These are phyloP conservation scores for Leucocoprinus sp. DNA, from an alignment of 768 basidiomycete genomes.

Conservation along the genomic window DNA sequence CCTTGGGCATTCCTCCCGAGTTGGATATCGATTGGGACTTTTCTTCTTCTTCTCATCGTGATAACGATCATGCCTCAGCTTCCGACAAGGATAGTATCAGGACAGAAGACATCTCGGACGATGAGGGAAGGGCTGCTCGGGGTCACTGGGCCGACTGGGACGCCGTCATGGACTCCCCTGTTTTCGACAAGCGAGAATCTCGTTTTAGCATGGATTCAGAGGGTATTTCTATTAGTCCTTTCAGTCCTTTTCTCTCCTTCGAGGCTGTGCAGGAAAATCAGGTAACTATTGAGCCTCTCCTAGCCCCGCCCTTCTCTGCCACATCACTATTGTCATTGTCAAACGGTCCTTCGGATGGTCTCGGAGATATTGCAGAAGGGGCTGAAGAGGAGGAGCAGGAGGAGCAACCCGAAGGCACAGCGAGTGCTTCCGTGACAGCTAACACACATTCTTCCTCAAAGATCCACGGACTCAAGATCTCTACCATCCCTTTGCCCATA, in stretches of 20 bases:
- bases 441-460: slow-evolving; percentile 26
- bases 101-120: slow-evolving; percentile 34
- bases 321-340: slow-evolving; percentile 31
- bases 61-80: not conserved
- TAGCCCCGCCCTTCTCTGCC: slow-evolving; percentile 25
- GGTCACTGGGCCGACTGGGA: slow-evolving; percentile 42
- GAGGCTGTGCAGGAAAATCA: slow-evolving; percentile 10
- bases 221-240: slow-evolving; percentile 14
- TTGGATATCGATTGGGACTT: slow-evolving; percentile 55
- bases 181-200: slow-evolving; percentile 19
- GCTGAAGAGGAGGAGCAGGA: slow-evolving; percentile 46
- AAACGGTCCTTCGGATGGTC: slow-evolving; percentile 25
- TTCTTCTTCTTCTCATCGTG: not conserved
- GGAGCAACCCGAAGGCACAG: not conserved
- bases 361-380: slow-evolving; percentile 60
- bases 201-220: slow-evolving; percentile 17
- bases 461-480: slow-evolving; percentile 53
- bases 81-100: slow-evolving; percentile 16
- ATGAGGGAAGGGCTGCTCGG: slow-evolving; percentile 27
- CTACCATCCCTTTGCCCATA: slow-evolving; percentile 31
- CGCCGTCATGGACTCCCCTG: slow-evolving; percentile 35
- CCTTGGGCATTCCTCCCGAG: slow-evolving; percentile 81
- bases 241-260: slow-evolving; percentile 16
- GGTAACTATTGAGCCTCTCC: slow-evolving; percentile 43
- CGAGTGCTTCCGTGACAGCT: slow-evolving; percentile 11